phyloP scores from a whole-genome alignment of 805 yeast genomes.

The Ogataea chonburiensis region DNA sequence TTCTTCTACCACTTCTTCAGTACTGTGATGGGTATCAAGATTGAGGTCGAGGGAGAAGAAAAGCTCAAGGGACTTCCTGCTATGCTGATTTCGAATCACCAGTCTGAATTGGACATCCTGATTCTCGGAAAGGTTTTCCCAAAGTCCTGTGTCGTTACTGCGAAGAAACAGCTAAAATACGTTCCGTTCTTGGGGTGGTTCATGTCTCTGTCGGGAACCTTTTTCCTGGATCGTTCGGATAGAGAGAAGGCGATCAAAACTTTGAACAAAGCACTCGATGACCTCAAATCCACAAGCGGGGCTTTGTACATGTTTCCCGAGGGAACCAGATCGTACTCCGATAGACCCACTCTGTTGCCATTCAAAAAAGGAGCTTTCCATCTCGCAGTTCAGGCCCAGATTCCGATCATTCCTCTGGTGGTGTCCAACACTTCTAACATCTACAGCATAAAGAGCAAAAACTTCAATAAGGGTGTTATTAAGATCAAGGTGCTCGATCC shows the following conservation, averaged over 20 bases:
- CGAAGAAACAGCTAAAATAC: constrained; percentile 79
- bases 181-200: constrained; percentile 97
- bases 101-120: constrained; percentile 81
- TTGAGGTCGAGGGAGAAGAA: constrained; percentile 67
- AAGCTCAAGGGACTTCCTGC: constrained; percentile 64
- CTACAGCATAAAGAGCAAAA: constrained; percentile 55
- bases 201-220: constrained; percentile 87
- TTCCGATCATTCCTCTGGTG: constrained; percentile 87
- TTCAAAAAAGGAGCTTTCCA: constrained; percentile 99
- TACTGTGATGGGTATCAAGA: constrained; percentile 62
- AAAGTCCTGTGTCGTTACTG: constrained; percentile 85
- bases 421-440: constrained; percentile 82
- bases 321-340: constrained; percentile 87
- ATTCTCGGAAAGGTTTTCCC: constrained; percentile 84
- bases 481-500: constrained; percentile 80
- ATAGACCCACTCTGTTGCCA: constrained; percentile 69
- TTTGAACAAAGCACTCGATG: constrained; percentile 64
- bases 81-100: constrained; percentile 84
- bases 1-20: constrained; percentile 68
- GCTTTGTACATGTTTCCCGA: constrained; percentile 93
- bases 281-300: constrained; percentile 61
- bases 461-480: constrained; percentile 78
- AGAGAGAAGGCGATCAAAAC: constrained; percentile 74
- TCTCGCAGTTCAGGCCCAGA: constrained; percentile 86
- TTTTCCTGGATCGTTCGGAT: constrained; percentile 82